These are phyloP conservation scores for Cutaneotrichosporon dermatis DNA, from an alignment of 1,284 basidiomycete genomes.

Conservation along the genomic window DNA sequence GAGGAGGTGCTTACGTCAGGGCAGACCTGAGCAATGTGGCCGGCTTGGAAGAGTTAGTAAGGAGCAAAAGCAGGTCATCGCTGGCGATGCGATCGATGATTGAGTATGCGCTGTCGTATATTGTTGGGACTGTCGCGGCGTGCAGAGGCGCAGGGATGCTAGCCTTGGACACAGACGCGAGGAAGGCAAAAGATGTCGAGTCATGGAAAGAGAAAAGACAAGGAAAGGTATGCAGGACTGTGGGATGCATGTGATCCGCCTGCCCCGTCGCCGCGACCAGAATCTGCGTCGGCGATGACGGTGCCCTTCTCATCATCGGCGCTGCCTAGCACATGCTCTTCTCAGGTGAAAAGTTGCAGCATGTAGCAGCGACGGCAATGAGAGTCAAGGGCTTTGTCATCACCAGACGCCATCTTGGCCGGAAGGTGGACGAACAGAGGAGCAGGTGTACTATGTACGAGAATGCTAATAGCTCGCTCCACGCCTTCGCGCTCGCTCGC, in stretches of 20 bases:
- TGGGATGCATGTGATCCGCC: conserved; percentile 8
- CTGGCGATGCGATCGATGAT: neutral
- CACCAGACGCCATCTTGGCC: neutral
- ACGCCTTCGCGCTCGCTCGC: conserved; percentile 29
- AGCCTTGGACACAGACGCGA: neutral
- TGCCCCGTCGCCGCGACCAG: neutral
- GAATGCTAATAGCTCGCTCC: conserved; percentile 27
- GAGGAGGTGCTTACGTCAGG: conserved; percentile 27
- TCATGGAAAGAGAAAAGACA: neutral
- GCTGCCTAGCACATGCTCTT: no score
- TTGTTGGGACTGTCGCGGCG: neutral
- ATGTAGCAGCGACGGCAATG: neutral
- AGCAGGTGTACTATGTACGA: conserved; percentile 24
- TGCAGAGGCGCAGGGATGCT: neutral
- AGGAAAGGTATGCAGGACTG: conserved; percentile 1
- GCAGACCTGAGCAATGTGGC: conserved; percentile 45
- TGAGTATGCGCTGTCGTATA: neutral
- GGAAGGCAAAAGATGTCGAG: neutral
- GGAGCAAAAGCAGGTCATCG: neutral
- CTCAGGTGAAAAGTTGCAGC: no score
- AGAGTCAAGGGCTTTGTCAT: neutral
- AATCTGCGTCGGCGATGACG: neutral
- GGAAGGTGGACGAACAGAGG: neutral
- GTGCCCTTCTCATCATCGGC: no score
- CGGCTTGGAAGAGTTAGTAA: conserved; percentile 27